Evolutionary conservation across 2,329 filamentous ascomycete species (phyloP), one percentile per base, ranked within the genome.

Genomic region (Sporothrix euskadiensis): DNA sequence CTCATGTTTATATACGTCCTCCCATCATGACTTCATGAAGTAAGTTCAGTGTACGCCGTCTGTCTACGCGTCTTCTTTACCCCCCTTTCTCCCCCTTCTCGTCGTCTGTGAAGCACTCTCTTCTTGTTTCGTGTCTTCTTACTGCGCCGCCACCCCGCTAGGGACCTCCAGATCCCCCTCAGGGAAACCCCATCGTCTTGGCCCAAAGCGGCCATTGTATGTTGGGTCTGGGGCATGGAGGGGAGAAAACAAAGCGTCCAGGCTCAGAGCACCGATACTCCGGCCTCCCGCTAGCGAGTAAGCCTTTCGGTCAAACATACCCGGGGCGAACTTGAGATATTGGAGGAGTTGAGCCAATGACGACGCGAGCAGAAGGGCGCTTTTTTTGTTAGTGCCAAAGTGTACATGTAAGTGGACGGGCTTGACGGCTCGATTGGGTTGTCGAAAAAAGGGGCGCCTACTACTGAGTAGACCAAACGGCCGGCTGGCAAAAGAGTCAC

Each of bases 231-330:
- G 41, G 22, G 41, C 44, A 49, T 26, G 41, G 63, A 49, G 44
- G 44, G 22, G 41, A 61, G 16, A n/a, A 35, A 14, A 16, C 30
- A 30, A 22, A n/a, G 61, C 6, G 16, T 56, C 8, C 10, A 56
- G 14, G 5, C 26, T 26, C 26, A 1, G 44, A 32, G 22, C 26
- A 19, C 70, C 70, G 57, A 65, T 35, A 66, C 70, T 56, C 70
- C 70, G 59, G 54, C 26, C 10, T 65, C n/a, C 70, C 70, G 70
- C 26, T 66, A 39, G 57, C 35, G 16, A 14, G 16, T n/a, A 54
- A 3, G 22, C 57, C 54, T 19, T 65, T 65, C 70, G 70, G 70
- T 52, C 57, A 71, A 71, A 41, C 16, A 65, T 71, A 71, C 8
- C 70, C 70, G 70, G 70, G 44, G 14, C n/a, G 19, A 54, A 14